A percentile compares a stretch with the other conserved stretches of the same genome.
Conservation (phyloP, 148 eudicot genomes). For the Rhododendron kiyosumense region DNA sequence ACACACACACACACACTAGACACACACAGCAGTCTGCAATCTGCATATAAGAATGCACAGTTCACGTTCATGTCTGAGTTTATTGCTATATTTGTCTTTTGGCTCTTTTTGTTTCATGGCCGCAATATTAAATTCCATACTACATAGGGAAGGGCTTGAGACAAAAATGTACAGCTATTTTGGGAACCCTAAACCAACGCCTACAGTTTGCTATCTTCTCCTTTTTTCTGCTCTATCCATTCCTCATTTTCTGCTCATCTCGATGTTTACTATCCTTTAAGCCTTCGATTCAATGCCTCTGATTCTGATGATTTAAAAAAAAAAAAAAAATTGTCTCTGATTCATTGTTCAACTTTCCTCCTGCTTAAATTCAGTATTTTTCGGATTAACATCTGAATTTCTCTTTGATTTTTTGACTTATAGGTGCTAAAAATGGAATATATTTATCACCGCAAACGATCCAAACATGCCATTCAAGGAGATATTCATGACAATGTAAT, state of each 20-base stretch:
- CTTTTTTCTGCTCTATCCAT: neutral
- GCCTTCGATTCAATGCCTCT: neutral
- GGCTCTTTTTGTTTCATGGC: neutral
- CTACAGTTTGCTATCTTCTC: neutral
- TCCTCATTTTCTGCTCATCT: neutral
- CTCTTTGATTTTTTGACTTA: neutral
- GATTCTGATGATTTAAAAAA: too few relatives aligned
- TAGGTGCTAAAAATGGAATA: slow-evolving; percentile 11
- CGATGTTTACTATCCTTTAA: neutral
- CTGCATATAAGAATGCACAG: neutral
- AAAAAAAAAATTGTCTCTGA: too few relatives aligned
- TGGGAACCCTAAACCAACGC: neutral
- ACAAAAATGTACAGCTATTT: slow-evolving; percentile 3
- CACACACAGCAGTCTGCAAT: neutral
- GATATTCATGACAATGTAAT: neutral
- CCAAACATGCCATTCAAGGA: neutral
- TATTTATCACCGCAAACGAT: slow-evolving; percentile 25
- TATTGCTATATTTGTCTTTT: neutral
- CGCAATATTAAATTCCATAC: slow-evolving; percentile 3
- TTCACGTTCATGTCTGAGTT: neutral
- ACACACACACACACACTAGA: neutral
- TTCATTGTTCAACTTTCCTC: neutral
- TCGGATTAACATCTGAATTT: neutral
- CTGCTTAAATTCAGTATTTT: neutral
- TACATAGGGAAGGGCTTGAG: neutral